These are phyloP conservation scores for Ophiosphaerella korrae DNA, from an alignment of 2,329 filamentous ascomycete genomes.

Conservation along the genomic window DNA sequence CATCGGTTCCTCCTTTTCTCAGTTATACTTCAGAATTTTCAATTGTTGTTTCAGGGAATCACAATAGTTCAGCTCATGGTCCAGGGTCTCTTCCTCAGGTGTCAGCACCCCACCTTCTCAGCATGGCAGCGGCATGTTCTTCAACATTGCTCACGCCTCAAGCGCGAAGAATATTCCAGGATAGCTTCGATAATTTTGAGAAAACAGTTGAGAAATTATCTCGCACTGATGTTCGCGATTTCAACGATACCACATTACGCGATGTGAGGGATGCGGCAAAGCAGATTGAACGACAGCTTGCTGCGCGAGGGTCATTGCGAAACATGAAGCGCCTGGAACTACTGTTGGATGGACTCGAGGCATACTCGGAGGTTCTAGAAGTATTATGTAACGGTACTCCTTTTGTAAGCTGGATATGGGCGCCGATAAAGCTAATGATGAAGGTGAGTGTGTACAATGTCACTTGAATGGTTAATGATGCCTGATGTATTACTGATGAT, in stretches of 20 bases:
- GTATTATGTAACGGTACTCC: constrained; percentile 54
- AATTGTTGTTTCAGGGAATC: too few species aligned
- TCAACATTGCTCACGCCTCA: constrained; percentile 3
- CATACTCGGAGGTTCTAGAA: constrained; percentile 52
- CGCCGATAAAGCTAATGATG: constrained; percentile 23
- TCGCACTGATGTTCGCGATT: constrained; percentile 8
- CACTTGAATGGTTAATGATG: too few species aligned
- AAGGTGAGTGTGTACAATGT: background rate
- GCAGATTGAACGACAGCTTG: constrained; percentile 49
- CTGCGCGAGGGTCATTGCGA: constrained; percentile 43
- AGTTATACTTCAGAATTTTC: too few species aligned
- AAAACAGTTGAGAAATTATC: constrained; percentile 2
- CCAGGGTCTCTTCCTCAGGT: background rate
- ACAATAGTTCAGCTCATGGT: too few species aligned
- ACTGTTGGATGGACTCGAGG: constrained; percentile 48
- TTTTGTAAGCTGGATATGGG: constrained; percentile 54
- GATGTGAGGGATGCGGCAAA: constrained; percentile 39
- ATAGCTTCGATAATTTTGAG: constrained; percentile 17
- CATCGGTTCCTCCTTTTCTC: too few species aligned
- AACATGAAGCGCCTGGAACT: constrained; percentile 53
- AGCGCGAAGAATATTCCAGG: constrained; percentile 10
- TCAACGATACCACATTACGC: constrained; percentile 36
- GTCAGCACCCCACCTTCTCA: background rate
- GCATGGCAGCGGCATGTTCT: background rate
- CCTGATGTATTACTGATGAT: too few species aligned